A percentile compares a stretch with the other conserved stretches of the same genome.
Evolutionary conservation across 768 basidiomycete genomes (phyloP).

Genomic region (Hericium erinaceus): DNA sequence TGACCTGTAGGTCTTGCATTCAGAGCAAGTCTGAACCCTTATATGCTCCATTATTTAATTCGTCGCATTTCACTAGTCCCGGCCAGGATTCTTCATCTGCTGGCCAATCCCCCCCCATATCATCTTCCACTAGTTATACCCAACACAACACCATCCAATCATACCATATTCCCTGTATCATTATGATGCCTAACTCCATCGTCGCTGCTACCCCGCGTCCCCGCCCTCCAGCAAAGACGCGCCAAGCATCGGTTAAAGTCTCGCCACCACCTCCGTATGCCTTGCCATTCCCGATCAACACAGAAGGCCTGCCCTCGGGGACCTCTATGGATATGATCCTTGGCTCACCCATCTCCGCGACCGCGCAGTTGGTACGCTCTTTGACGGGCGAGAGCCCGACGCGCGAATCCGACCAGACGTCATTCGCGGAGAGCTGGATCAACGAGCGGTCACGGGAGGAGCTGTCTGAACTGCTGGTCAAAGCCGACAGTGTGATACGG

Average conservation of each 20-base stretch:
- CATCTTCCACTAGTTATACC: too few relatives aligned
- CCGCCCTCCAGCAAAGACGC: constrained; percentile 59
- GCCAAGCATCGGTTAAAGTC: constrained; percentile 26
- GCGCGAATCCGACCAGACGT: constrained; percentile 1
- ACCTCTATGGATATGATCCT: constrained; percentile 19
- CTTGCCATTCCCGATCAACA: constrained; percentile 19
- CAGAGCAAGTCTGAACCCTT: neutral
- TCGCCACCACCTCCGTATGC: constrained; percentile 53
- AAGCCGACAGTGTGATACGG: constrained; percentile 69
- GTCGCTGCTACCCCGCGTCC: constrained; percentile 43
- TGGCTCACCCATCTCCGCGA: constrained; percentile 30
- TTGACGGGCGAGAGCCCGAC: constrained; percentile 14
- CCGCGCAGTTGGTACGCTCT: constrained; percentile 23
- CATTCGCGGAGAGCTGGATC: constrained; percentile 37
- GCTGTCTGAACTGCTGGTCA: constrained; percentile 55
- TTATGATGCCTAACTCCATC: too few relatives aligned
- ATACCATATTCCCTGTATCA: too few relatives aligned
- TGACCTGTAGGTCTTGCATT: too few relatives aligned
- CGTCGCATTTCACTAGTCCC: constrained; percentile 20
- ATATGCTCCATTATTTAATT: constrained; percentile 20
- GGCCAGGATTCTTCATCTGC: too few relatives aligned
- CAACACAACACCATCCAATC: too few relatives aligned
- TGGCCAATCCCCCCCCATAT: too few relatives aligned
- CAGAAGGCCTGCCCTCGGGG: neutral
- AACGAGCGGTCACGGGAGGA: constrained; percentile 66